Base-by-base conservation (phyloP, 2,329 filamentous ascomycete species). In the Microcyclosporella mali region DNA sequence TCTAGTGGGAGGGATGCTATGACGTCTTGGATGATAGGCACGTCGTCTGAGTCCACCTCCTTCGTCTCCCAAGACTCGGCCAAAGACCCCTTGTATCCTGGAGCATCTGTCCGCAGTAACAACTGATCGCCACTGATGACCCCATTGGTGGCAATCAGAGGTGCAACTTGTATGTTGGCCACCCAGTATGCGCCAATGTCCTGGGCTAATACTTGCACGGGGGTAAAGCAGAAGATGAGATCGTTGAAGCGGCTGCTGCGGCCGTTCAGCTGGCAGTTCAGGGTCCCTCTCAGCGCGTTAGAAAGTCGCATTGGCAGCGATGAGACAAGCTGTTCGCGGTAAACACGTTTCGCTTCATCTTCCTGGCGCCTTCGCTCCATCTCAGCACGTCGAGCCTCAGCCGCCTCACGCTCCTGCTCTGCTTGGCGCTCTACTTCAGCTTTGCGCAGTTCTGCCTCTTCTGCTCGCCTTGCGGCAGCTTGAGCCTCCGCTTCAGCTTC, bases 161-260 rank as follows among this genome's bases (percentile, higher is more conserved):
- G 55, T n/a, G 58, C 58, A 11, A 49, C 58, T 38, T 61, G 56
- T 27, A 55, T 40, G 32, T 62, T 63, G 14, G 58, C 50, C 4
- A 62, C 44, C 53, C 53, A 59, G 33, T 47, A 43, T 21, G 36
- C 36, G 21, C 39, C 44, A 12, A 50, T 47, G 12, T 35, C 37
- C 4, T 43, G 39, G 21, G 42, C 42, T 12, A 59, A 30, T 6
- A 52, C 51, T 42, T 54, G 52, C 9, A 63, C 41, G 15, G 57
- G 59, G 6, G 53, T 51, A 36, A 56, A 57, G 38, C 53, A 41
- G 16, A 48, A 32, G 12, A 53, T 18, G 4, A 56, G 37, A 33
- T 50, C 25, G n/a, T 21, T 15, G 14, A 10, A 50, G 25, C 44
- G 4, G n/a, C n/a, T n/a, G n/a, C 9, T 25, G 21, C 21, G 6